Evolutionary conservation across 768 basidiomycete genomes (phyloP), one percentile per base, ranked within the genome.

Genomic region (Leccinum broughii): DNA sequence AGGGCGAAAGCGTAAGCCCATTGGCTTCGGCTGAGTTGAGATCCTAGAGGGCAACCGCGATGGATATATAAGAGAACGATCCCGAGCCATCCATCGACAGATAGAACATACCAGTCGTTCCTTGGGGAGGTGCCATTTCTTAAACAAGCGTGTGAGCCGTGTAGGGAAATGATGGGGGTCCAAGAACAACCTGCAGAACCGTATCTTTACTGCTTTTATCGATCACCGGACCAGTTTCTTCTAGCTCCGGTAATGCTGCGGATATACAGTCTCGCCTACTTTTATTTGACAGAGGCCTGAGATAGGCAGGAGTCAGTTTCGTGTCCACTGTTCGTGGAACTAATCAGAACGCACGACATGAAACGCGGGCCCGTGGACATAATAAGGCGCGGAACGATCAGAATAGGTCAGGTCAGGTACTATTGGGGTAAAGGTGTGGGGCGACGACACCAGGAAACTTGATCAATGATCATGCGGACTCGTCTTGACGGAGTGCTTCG

Each of bases 1-100:
- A 90, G 81, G 41, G 77, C 77, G 70, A 88, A 91, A 8, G 89
- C 79, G 68, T 81, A 86, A 28, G 73, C 74, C 81, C 81, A 86
- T 65, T 77, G 75, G 51, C 69, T 75, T 62, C 72, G 75, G n/a
- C 71, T 72, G 59, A 84, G 72, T 62, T 83, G 77, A 54, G 80
- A 69, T 51, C 72, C 73, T 72, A 32, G 26, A 55, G 22, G 14
- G 14, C 6, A 41, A 39, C 49, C 24, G 32, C 20, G 14, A 54
- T 44, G 17, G 8, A 11, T 53, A 22, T 13, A 7, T 50, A 24
- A 52, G 34, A 55, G 39, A 41, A 39, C 4, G 20, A 24, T 5
- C 32, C 44, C 1, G n/a, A 32, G 24, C 48, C 4, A 20, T 15
- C 4, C 4, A 20, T 15, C n/a, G 20, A 37, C 55, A 15, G 51